Evolutionary conservation across 2,329 filamentous ascomycete genomes (phyloP).

Genomic region (Colletotrichum sp.): DNA sequence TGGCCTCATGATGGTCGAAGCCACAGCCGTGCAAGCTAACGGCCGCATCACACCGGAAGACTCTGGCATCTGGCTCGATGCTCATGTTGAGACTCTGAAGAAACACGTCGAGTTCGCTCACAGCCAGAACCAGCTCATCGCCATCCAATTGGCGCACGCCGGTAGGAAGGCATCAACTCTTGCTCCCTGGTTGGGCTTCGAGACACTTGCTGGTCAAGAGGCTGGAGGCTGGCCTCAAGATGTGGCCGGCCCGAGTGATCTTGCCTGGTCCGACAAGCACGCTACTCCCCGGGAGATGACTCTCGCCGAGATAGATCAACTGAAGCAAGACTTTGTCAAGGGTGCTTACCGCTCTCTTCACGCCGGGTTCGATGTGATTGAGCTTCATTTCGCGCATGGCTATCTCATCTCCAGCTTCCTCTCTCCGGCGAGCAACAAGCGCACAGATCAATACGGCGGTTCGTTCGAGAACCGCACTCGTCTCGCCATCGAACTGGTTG

Average conservation of each 20-base stretch:
- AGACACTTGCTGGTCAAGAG: conserved; percentile 50
- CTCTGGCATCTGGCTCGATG: conserved; percentile 71
- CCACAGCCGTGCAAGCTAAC: conserved; percentile 66
- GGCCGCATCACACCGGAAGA: conserved; percentile 75
- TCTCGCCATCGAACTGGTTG: conserved; percentile 70
- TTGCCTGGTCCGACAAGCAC: conserved; percentile 63
- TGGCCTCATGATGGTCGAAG: conserved; percentile 68
- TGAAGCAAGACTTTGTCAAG: conserved; percentile 65
- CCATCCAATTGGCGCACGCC: conserved; percentile 77
- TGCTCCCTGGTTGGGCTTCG: conserved; percentile 68
- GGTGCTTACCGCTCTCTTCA: conserved; percentile 61
- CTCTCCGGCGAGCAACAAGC: conserved; percentile 70
- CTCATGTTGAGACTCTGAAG: conserved; percentile 64
- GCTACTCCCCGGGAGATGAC: conserved; percentile 70
- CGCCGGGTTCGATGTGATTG: conserved; percentile 72
- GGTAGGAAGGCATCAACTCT: conserved; percentile 66
- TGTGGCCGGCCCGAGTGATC: conserved; percentile 49
- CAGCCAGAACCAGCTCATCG: conserved; percentile 65
- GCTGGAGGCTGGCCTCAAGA: conserved; percentile 58
- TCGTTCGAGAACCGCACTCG: conserved; percentile 75
- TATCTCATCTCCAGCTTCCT: conserved; percentile 77
- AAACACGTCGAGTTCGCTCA: conserved; percentile 65
- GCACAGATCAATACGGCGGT: conserved; percentile 72
- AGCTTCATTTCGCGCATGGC: conserved; percentile 76
- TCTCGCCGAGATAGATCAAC: conserved; percentile 64